Conservation (phyloP, 2,329 filamentous ascomycete genomes). For the Byssothecium circinans region DNA sequence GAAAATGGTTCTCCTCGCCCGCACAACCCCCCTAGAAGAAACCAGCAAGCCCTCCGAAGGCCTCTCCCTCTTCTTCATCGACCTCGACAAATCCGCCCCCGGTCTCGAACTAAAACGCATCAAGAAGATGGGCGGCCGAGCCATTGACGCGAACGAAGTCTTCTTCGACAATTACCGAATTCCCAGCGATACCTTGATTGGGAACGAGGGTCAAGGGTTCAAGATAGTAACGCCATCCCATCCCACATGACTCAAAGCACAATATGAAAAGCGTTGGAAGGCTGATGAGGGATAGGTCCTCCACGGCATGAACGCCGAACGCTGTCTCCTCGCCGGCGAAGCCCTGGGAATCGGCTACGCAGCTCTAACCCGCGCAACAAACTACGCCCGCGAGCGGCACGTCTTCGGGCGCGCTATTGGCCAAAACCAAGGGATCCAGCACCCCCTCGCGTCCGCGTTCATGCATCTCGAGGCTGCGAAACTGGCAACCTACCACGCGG, state of each 20-base stretch:
- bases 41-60: conserved; percentile 72
- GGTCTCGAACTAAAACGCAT: conserved; percentile 71
- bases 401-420: conserved; percentile 63
- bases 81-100: conserved; percentile 64
- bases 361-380: conserved; percentile 48
- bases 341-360: conserved; percentile 79
- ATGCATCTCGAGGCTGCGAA: conserved; percentile 66
- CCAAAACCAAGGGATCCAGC: conserved; percentile 61
- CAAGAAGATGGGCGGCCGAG: conserved; percentile 81
- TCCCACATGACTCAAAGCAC: not conserved
- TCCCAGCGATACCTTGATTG: conserved; percentile 65
- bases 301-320: conserved; percentile 55
- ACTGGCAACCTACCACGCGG: conserved; percentile 63
- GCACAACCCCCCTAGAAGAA: conserved; percentile 70
- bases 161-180: conserved; percentile 82
- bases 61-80: conserved; percentile 78
- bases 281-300: conserved; percentile 31
- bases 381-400: conserved; percentile 53
- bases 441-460: conserved; percentile 61
- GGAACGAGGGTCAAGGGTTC: conserved; percentile 75
- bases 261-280: too few species aligned
- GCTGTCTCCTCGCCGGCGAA: conserved; percentile 66
- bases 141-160: conserved; percentile 82
- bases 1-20: conserved; percentile 81
- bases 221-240: conserved; percentile 56